phyloP scores from a whole-genome alignment of 768 basidiomycete genomes.

The Boletus rubescentipes region DNA sequence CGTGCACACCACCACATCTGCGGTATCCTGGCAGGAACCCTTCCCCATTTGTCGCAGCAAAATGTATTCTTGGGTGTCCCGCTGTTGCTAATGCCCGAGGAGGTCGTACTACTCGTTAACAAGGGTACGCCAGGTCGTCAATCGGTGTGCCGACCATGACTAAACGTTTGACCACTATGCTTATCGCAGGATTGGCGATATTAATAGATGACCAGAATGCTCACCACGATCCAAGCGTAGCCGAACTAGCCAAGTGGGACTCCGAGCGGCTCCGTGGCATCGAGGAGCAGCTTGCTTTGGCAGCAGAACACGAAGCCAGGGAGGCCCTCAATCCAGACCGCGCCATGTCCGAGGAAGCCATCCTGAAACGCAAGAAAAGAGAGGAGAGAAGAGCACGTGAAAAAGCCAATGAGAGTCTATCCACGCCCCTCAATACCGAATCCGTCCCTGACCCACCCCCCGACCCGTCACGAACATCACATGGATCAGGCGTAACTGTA shows the following conservation, averaged over 20 bases:
- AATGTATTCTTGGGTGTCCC: constrained; percentile 97
- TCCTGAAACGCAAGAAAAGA: constrained; percentile 70
- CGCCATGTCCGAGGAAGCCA: constrained; percentile 60
- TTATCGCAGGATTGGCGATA: constrained; percentile 64
- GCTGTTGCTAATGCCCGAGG: constrained; percentile 84
- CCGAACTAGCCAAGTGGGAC: constrained; percentile 56
- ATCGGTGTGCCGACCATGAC: neutral
- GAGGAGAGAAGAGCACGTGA: constrained; percentile 44
- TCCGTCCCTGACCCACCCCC: neutral
- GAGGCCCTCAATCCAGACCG: constrained; percentile 38
- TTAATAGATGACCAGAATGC: constrained; percentile 71
- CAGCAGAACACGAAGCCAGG: constrained; percentile 50
- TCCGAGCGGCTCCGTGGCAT: constrained; percentile 45
- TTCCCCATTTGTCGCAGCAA: constrained; percentile 94
- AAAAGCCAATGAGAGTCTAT: constrained; percentile 8
- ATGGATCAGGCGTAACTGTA: constrained; percentile 1
- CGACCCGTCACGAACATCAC: neutral
- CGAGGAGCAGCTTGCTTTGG: constrained; percentile 46
- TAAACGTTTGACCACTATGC: neutral
- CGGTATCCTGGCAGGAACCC: constrained; percentile 84
- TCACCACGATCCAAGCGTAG: constrained; percentile 47
- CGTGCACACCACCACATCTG: constrained; percentile 82
- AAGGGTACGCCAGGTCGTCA: constrained; percentile 50
- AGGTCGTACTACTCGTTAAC: constrained; percentile 83
- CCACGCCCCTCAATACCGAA: neutral